Conservation (phyloP, 352 stramenopile species). For the Pythium rhizo-oryzae region DNA sequence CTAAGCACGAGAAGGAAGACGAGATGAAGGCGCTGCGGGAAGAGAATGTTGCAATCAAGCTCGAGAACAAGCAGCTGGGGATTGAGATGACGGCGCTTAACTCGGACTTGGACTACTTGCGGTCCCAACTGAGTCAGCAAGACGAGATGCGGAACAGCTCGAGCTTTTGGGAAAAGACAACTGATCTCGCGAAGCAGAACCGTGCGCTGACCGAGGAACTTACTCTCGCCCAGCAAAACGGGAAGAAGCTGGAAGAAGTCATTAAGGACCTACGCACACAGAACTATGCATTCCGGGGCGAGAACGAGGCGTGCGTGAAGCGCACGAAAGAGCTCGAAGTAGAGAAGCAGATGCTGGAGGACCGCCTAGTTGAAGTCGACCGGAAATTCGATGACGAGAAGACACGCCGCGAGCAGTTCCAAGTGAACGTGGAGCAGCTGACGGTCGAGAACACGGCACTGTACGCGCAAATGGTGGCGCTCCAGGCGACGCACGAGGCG, state of each 20-base stretch:
- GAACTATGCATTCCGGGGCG: constrained; percentile 46
- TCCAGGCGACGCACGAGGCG: constrained; percentile 80
- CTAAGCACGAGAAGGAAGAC: constrained; percentile 75
- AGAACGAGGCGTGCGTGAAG: constrained; percentile 60
- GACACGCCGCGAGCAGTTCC: constrained; percentile 78
- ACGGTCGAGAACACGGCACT: constrained; percentile 85
- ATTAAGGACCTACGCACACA: constrained; percentile 65
- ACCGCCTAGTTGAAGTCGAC: constrained; percentile 66
- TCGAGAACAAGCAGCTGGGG: constrained; percentile 75
- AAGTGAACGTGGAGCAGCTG: constrained; percentile 86
- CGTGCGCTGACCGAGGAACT: constrained; percentile 73
- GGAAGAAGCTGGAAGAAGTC: constrained; percentile 67
- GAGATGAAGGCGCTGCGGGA: constrained; percentile 75
- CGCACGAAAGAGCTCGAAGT: constrained; percentile 68
- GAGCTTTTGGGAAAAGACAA: constrained; percentile 88
- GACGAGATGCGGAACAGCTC: constrained; percentile 74
- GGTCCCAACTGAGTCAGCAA: constrained; percentile 69
- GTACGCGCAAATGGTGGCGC: constrained; percentile 86
- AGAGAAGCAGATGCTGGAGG: constrained; percentile 74
- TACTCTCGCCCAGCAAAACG: constrained; percentile 57
- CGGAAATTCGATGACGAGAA: constrained; percentile 83
- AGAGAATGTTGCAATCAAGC: constrained; percentile 53
- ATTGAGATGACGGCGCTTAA: constrained; percentile 68
- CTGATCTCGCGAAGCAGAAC: constrained; percentile 82
- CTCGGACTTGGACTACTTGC: constrained; percentile 72